These are phyloP conservation scores for Pseudogymnoascus sp. DNA, from an alignment of 2,329 filamentous ascomycete species.

Conservation along the genomic window DNA sequence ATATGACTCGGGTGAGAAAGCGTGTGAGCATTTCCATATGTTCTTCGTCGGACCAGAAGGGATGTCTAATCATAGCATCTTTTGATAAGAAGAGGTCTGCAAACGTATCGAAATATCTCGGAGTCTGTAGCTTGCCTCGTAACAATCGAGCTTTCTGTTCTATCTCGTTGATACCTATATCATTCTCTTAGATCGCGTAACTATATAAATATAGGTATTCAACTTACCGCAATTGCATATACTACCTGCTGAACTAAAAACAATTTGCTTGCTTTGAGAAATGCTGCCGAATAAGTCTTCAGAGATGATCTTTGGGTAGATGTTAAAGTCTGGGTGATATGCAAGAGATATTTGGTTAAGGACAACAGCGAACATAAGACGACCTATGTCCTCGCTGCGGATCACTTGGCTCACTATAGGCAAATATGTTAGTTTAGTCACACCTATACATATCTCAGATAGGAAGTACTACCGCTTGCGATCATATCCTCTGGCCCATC, in stretches of 20 bases:
- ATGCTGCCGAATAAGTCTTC: conserved; percentile 12
- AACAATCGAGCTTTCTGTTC: conserved; percentile 14
- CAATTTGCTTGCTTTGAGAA: conserved; percentile 10
- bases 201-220: not conserved
- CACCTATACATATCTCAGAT: conserved; percentile 9
- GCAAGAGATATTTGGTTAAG: not conserved
- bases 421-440: conserved; percentile 12
- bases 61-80: not conserved
- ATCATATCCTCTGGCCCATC: conserved; percentile 20
- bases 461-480: conserved; percentile 16
- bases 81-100: conserved; percentile 6
- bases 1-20: conserved; percentile 2
- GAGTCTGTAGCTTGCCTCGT: not conserved
- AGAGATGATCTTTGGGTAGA: conserved; percentile 11
- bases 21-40: conserved; percentile 14
- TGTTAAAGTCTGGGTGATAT: conserved; percentile 10
- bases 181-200: conserved; percentile 11
- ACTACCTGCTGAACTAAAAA: conserved; percentile 14
- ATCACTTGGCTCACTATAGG: conserved; percentile 11
- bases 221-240: conserved; percentile 20
- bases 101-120: not conserved
- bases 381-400: not conserved
- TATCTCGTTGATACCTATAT: conserved; percentile 15
- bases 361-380: not conserved
- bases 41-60: conserved; percentile 14